Conservation (phyloP, 768 basidiomycete genomes). For the Strobilomyces dryophilus region DNA sequence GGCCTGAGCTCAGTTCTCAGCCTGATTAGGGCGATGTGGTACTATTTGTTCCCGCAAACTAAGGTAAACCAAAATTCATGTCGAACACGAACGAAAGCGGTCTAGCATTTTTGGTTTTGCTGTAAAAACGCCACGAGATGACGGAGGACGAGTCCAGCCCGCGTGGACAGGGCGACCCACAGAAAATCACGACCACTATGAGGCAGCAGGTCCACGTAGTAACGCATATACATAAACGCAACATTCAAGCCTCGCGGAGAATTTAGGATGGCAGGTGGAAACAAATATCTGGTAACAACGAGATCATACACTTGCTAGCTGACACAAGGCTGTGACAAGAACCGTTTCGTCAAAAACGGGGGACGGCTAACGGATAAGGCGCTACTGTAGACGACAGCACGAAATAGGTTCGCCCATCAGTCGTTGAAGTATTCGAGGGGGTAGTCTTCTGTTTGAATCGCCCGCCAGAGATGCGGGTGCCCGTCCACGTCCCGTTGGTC, state of each 20-base stretch:
- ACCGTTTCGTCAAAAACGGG: slow-evolving; percentile 14
- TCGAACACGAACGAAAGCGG: too few relatives aligned
- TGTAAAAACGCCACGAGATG: not conserved
- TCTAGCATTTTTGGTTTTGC: too few relatives aligned
- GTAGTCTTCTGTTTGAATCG: slow-evolving; percentile 55
- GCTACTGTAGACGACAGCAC: not conserved
- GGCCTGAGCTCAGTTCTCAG: too few relatives aligned
- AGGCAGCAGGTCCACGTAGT: not conserved
- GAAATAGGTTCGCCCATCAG: slow-evolving; percentile 1
- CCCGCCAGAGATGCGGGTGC: slow-evolving; percentile 55
- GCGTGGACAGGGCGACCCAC: slow-evolving; percentile 2
- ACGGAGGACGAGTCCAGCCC: not conserved
- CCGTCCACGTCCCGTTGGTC: slow-evolving; percentile 42
- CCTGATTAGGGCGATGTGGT: too few relatives aligned
- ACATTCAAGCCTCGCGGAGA: slow-evolving; percentile 8
- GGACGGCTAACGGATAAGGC: not conserved
- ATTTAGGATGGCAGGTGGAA: not conserved
- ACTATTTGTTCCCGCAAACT: too few relatives aligned
- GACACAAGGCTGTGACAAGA: slow-evolving; percentile 14
- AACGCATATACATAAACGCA: slow-evolving; percentile 7
- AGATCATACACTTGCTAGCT: slow-evolving; percentile 1
- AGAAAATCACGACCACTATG: slow-evolving; percentile 1
- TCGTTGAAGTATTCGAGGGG: slow-evolving; percentile 42
- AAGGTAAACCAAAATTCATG: too few relatives aligned
- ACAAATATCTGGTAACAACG: slow-evolving; percentile 3